phyloP scores from a whole-genome alignment of 1,284 basidiomycete species.

The Salmacisia buchloeana region DNA sequence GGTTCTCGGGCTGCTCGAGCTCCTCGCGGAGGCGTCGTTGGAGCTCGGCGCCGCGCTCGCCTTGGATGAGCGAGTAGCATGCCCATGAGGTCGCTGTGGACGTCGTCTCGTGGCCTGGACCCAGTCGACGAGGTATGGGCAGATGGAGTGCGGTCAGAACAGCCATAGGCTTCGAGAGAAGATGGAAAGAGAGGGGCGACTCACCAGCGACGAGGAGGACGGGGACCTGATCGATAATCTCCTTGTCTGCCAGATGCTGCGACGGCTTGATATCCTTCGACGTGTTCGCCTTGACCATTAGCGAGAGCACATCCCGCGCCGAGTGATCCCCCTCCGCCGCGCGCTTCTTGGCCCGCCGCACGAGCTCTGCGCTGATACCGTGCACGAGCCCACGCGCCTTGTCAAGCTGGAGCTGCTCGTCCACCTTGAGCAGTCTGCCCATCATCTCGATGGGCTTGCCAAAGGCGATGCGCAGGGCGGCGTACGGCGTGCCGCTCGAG shows the following conservation, averaged over 20 bases:
- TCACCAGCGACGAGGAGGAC: not conserved
- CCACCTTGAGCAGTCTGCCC: not conserved
- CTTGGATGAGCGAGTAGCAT: conserved; percentile 63
- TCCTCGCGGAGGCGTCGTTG: conserved; percentile 53
- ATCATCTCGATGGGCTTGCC: not conserved
- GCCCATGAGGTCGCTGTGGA: conserved; percentile 73
- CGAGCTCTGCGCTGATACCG: not conserved
- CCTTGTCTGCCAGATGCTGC: not conserved
- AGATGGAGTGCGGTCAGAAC: too few relatives aligned
- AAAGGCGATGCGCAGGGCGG: not conserved
- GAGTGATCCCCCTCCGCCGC: not conserved
- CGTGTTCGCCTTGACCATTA: not conserved
- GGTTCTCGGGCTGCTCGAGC: conserved; percentile 9
- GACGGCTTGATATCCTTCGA: not conserved
- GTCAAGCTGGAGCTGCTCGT: not conserved
- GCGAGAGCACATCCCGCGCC: not conserved
- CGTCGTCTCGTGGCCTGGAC: conserved; percentile 75
- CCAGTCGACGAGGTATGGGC: too few relatives aligned
- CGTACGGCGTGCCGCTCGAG: not conserved
- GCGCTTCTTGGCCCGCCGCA: not conserved
- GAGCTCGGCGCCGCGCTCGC: conserved; percentile 54
- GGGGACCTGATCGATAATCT: not conserved
- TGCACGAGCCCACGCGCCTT: not conserved
- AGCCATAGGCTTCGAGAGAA: too few relatives aligned
- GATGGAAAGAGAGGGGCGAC: not conserved